Percentiles rank a stretch among this genome's conserved stretches.
Conservation (phyloP, 306 rosid genomes). For the Begonia fuchsioides region DNA sequence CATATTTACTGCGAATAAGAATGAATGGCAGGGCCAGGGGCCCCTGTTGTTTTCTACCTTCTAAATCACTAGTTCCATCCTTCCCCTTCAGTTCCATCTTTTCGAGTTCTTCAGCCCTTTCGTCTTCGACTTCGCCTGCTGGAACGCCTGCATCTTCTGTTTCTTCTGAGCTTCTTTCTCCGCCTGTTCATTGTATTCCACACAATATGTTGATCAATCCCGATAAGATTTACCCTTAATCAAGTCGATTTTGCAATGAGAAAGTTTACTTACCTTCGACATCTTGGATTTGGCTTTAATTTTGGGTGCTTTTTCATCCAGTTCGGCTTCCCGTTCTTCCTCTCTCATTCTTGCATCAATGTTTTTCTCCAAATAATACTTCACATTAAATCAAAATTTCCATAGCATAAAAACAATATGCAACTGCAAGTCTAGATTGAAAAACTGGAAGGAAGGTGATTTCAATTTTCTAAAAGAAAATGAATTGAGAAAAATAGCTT, state of each 20-base stretch:
- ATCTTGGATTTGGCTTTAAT: constrained; percentile 94
- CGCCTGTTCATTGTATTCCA: constrained; percentile 27
- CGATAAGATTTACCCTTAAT: background rate
- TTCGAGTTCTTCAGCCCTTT: constrained; percentile 64
- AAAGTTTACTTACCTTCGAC: constrained; percentile 54
- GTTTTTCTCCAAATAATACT: constrained; percentile 92
- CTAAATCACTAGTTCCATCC: no score
- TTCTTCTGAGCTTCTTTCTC: constrained; percentile 91
- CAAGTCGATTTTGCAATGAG: background rate
- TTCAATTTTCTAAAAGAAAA: no score
- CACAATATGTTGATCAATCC: background rate
- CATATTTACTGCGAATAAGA: no score
- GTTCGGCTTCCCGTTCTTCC: constrained; percentile 83
- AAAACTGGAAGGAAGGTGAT: no score
- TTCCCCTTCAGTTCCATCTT: constrained; percentile 63
- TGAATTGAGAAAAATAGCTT: no score
- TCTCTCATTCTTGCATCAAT: constrained; percentile 72
- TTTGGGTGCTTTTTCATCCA: constrained; percentile 87
- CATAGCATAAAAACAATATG: no score
- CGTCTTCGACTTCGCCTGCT: constrained; percentile 79
- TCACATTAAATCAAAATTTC: constrained; percentile 5
- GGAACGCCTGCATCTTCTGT: constrained; percentile 81
- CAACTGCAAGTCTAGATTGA: no score
- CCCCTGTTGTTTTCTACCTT: no score
- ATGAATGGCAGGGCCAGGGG: no score